These are phyloP conservation scores for Aspergillus chevalieri DNA, from an alignment of 2,329 filamentous ascomycete genomes.

Conservation along the genomic window DNA sequence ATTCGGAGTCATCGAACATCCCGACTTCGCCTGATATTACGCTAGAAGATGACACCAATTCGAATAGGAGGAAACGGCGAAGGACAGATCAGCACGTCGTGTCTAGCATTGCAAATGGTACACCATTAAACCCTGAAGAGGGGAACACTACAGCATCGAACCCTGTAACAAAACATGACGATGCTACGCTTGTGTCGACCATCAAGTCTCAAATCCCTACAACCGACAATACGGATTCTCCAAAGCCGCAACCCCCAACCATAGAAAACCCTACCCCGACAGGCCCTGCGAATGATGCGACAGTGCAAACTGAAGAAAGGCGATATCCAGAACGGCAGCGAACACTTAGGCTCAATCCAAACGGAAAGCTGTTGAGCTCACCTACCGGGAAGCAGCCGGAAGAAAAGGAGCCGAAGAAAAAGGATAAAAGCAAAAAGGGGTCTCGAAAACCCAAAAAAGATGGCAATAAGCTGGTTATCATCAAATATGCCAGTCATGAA, in stretches of 20 bases:
- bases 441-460: conserved; percentile 26
- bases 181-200: not conserved
- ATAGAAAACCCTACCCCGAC: not conserved
- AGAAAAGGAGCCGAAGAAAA: conserved; percentile 13
- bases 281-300: not conserved
- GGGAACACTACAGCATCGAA: not conserved
- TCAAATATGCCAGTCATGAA: conserved; percentile 55
- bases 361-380: conserved; percentile 40
- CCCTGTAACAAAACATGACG: too few species aligned
- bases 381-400: conserved; percentile 19
- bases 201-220: not conserved
- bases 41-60: conserved; percentile 29
- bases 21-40: not conserved
- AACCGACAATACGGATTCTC: not conserved
- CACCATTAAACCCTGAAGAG: not conserved
- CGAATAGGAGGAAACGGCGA: conserved; percentile 30
- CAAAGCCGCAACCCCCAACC: not conserved
- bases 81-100: conserved; percentile 20
- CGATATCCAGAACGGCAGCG: conserved; percentile 48
- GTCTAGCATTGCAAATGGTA: conserved; percentile 1
- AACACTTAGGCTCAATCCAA: conserved; percentile 35
- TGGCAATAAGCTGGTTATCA: conserved; percentile 41
- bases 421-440: conserved; percentile 27
- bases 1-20: not conserved
- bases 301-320: conserved; percentile 1